Evolutionary conservation across 2,329 filamentous ascomycete genomes (phyloP), one percentile per base, ranked within the genome.

Genomic region (Fonsecaea monophora): DNA sequence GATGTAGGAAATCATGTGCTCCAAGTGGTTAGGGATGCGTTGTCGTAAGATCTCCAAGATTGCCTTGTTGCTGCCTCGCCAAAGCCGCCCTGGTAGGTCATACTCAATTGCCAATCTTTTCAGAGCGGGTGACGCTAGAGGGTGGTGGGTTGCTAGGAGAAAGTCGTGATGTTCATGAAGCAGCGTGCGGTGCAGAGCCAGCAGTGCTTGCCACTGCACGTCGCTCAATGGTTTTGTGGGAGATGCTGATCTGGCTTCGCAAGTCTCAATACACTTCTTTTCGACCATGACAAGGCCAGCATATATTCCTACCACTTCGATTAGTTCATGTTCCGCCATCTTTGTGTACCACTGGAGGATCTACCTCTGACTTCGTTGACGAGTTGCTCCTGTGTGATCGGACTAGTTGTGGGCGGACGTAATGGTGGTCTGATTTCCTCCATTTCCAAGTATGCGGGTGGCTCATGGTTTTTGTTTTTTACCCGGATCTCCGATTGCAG

Each of bases 101-200:
- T 50, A 15, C 5, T 13, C 18, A 5, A 10, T 9, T 25, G 45
- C 45, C 10, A 50, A 30, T 5, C 5, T 25, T 50, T 15, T 18
- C 5, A 50, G 8, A 1, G 9, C 45, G 10, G 3, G 3, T 10
- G 45, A 25, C 5, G 21, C 18, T 12, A 18, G 10, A 50, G 18
- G 45, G 12, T 50, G 18, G 5, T 30, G 45, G 7, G 18, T 25
- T 15, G 94, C 94, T 0, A 97, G 81, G 65, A 97, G 93, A 73
- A 94, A 94, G 68, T 94, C 92, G 65, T 93, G 90, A 64, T 94
- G 90, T 67, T 96, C 92, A 68, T 95, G 88, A 0, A 97, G 79
- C 0, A 96, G 76, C 0, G 92, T 94, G 0, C 92, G 83, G 71
- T 98, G 94, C 0, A 97, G 77, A 0, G 90, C 89, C 48, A 96